Percentiles rank a stretch among this genome's conserved stretches.
These are phyloP conservation scores for Annulohypoxylon stygium DNA, from an alignment of 495 filamentous ascomycete species.

Conservation along the genomic window DNA sequence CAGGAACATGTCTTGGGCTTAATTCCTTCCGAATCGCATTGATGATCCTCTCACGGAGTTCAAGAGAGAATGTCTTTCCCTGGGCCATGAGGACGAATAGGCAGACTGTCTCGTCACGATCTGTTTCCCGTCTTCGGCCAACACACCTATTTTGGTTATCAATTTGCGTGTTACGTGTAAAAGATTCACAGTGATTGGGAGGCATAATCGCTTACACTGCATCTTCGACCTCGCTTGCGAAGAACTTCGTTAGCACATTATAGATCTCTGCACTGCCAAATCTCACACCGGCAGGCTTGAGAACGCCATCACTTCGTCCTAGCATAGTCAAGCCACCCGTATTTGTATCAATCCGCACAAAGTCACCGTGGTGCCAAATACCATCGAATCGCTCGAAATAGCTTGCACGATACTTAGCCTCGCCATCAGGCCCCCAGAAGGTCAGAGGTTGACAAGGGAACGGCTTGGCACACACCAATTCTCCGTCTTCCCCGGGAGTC, in stretches of 20 bases:
- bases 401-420: conserved; percentile 78
- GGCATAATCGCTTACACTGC: conserved; percentile 61
- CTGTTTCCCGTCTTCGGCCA: conserved; percentile 77
- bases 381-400: conserved; percentile 86
- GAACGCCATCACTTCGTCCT: conserved; percentile 80
- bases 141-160: conserved; percentile 64
- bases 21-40: conserved; percentile 76
- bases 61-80: conserved; percentile 61
- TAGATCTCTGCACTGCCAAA: conserved; percentile 92
- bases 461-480: conserved; percentile 86
- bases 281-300: conserved; percentile 82
- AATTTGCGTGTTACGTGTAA: too few species aligned
- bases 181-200: too few species aligned
- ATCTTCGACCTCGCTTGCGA: conserved; percentile 81
- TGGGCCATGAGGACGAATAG: conserved; percentile 83
- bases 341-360: conserved; percentile 78
- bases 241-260: conserved; percentile 86
- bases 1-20: conserved; percentile 87
- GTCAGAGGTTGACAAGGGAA: conserved; percentile 92
- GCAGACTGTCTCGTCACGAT: conserved; percentile 86
- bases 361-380: conserved; percentile 97
- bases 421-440: conserved; percentile 84
- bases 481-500: conserved; percentile 78
- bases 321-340: conserved; percentile 86
- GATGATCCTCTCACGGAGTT: conserved; percentile 71